phyloP scores from a whole-genome alignment of 1,139 yeast species.

The Tardiomyces depauwii region DNA sequence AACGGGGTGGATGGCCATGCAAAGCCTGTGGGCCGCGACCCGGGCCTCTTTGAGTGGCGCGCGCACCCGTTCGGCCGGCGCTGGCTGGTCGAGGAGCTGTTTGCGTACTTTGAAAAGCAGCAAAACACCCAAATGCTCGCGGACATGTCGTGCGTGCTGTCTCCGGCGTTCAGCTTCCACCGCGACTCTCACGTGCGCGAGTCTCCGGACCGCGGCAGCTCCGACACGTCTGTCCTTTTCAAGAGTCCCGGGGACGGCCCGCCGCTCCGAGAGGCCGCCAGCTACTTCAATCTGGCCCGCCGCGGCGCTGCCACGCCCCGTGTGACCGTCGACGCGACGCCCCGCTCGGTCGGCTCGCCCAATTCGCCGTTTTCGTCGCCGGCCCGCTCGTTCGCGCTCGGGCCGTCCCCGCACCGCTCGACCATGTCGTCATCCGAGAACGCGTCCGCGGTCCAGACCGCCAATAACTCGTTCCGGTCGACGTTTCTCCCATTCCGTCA shows the following conservation, averaged over 20 bases:
- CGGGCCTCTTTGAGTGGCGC: slow-evolving; percentile 44
- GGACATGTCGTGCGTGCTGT: slow-evolving; percentile 62
- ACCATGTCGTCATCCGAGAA: background rate
- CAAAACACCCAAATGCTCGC: slow-evolving; percentile 86
- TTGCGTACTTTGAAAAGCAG: slow-evolving; percentile 50
- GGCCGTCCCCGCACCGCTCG: background rate
- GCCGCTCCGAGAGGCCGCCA: background rate
- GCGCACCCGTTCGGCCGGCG: slow-evolving; percentile 70
- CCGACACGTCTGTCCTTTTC: background rate
- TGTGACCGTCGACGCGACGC: no score
- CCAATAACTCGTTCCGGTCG: background rate
- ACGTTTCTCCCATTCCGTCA: background rate
- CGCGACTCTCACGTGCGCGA: background rate
- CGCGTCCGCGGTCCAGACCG: background rate
- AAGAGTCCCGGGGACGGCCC: background rate
- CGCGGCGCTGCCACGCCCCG: background rate
- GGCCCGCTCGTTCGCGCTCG: no score
- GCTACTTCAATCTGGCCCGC: background rate
- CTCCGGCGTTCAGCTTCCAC: slow-evolving; percentile 4
- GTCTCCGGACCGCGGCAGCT: background rate
- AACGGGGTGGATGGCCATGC: background rate
- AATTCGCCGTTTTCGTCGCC: background rate
- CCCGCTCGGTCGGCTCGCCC: background rate
- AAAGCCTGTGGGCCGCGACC: background rate
- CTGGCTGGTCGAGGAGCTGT: slow-evolving; percentile 56